Percentiles rank a stretch among this genome's conserved stretches.
Evolutionary conservation across 2,329 filamentous ascomycete genomes (phyloP).

Genomic region (Trichoderma guizhouense): DNA sequence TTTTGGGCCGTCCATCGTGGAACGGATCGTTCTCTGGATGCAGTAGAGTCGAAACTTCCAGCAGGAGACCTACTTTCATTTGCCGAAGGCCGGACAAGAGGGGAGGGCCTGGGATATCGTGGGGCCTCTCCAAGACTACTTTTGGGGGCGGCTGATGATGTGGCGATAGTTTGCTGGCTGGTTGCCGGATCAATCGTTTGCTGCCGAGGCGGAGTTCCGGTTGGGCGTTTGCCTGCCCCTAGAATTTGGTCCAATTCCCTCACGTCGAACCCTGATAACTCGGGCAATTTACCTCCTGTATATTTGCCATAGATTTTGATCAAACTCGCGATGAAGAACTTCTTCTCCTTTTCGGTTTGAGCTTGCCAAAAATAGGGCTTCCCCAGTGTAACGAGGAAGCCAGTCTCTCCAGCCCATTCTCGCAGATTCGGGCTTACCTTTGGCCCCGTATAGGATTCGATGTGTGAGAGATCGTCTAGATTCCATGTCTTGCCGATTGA

Average conservation of each 20-base stretch:
- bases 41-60: slow-evolving; percentile 49
- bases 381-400: slow-evolving; percentile 82
- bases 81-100: slow-evolving; percentile 33
- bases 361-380: slow-evolving; percentile 99
- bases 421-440: slow-evolving; percentile 56
- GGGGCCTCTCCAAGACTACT: slow-evolving; percentile 26
- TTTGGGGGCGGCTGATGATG: slow-evolving; percentile 20
- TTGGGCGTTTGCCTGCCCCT: slow-evolving; percentile 50
- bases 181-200: slow-evolving; percentile 27
- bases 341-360: slow-evolving; percentile 90
- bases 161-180: slow-evolving; percentile 22
- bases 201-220: slow-evolving; percentile 25
- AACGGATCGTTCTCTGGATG: slow-evolving; percentile 37
- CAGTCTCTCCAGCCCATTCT: slow-evolving; percentile 77
- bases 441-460: slow-evolving; percentile 75
- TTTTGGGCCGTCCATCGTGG: slow-evolving; percentile 47
- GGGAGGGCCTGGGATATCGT: slow-evolving; percentile 28
- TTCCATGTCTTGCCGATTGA: slow-evolving; percentile 99
- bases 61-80: slow-evolving; percentile 48
- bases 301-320: slow-evolving; percentile 98
- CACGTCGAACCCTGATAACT: slow-evolving; percentile 77
- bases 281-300: slow-evolving; percentile 77
- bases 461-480: slow-evolving; percentile 79
- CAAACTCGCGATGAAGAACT: slow-evolving; percentile 95
- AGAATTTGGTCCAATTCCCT: slow-evolving; percentile 74